Evolutionary conservation across 2,329 filamentous ascomycete genomes (phyloP).

Genomic region (Chalara sp.): DNA sequence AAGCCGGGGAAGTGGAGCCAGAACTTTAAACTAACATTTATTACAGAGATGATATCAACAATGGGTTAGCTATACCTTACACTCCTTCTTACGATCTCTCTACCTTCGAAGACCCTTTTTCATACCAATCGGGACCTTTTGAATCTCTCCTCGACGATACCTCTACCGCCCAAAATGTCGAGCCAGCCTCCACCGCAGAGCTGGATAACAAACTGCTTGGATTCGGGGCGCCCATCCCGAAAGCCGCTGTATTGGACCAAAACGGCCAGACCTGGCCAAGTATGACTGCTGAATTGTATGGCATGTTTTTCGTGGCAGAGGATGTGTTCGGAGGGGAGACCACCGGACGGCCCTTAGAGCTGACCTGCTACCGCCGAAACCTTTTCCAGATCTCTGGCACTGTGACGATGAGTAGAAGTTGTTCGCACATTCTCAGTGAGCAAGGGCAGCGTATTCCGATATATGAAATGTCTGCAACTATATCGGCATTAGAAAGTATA

Average conservation of each 20-base stretch:
- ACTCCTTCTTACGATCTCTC: conserved; percentile 56
- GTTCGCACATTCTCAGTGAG: conserved; percentile 66
- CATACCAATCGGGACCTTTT: conserved; percentile 37
- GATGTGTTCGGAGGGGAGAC: conserved; percentile 56
- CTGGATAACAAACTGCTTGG: conserved; percentile 67
- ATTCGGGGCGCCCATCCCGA: conserved; percentile 59
- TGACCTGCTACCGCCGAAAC: conserved; percentile 93
- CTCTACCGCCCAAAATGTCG: conserved; percentile 11
- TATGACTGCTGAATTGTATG: conserved; percentile 71
- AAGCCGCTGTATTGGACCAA: conserved; percentile 58
- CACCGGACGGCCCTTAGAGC: conserved; percentile 59
- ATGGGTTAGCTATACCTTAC: conserved; percentile 40
- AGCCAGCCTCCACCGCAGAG: conserved; percentile 29
- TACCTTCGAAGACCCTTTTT: conserved; percentile 61
- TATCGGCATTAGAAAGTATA: conserved; percentile 84
- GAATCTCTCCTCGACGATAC: conserved; percentile 32
- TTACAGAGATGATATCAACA: conserved; percentile 35
- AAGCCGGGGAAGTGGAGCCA: background rate
- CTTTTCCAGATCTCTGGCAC: conserved; percentile 91
- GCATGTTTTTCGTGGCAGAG: conserved; percentile 81
- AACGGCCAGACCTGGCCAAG: conserved; percentile 55
- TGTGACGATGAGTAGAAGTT: conserved; percentile 68
- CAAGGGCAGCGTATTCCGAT: conserved; percentile 74
- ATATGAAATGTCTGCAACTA: conserved; percentile 71
- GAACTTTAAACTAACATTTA: background rate